These are phyloP conservation scores for Exophiala lecanii-corni DNA, from an alignment of 2,329 filamentous ascomycete genomes.

Conservation along the genomic window DNA sequence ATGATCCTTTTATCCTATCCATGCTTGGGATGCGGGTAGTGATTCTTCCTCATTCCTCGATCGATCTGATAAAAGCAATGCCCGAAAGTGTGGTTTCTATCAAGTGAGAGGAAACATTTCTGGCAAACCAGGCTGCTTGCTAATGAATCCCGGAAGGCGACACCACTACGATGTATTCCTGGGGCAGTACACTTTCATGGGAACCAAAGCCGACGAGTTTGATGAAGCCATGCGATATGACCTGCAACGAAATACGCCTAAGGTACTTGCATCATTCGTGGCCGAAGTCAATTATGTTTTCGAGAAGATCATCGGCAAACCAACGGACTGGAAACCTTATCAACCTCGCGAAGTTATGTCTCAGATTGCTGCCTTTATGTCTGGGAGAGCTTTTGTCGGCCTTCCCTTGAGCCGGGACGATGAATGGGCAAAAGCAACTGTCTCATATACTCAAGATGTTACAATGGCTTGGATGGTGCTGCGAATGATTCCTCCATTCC, in stretches of 20 bases:
- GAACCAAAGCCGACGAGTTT: slow-evolving; percentile 10
- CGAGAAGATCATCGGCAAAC: slow-evolving; percentile 2
- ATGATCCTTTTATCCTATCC: too few relatives aligned
- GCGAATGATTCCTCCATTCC: slow-evolving; percentile 5
- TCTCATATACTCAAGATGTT: slow-evolving; percentile 16
- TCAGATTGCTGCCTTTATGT: slow-evolving; percentile 11
- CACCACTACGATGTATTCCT: slow-evolving; percentile 11
- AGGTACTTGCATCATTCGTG: background rate
- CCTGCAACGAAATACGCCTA: slow-evolving; percentile 5
- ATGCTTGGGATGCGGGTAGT: too few relatives aligned
- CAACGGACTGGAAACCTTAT: background rate
- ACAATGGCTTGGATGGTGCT: slow-evolving; percentile 7
- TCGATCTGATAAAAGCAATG: slow-evolving; percentile 1
- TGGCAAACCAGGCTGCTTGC: too few relatives aligned
- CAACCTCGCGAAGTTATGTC: slow-evolving; percentile 2
- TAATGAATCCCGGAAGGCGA: slow-evolving; percentile 1
- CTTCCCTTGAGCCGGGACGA: slow-evolving; percentile 13
- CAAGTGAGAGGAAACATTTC: slow-evolving; percentile 1
- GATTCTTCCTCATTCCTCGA: too few relatives aligned
- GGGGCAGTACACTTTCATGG: slow-evolving; percentile 7
- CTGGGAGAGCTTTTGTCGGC: slow-evolving; percentile 16
- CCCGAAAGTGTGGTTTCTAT: slow-evolving; percentile 7
- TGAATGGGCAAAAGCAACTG: slow-evolving; percentile 17
- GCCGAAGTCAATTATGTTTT: slow-evolving; percentile 8
- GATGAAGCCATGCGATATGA: slow-evolving; percentile 7